Evolutionary conservation across 2,329 filamentous ascomycete genomes (phyloP), one percentile per base, ranked within the genome.

Genomic region (Fusarium pininemorale): DNA sequence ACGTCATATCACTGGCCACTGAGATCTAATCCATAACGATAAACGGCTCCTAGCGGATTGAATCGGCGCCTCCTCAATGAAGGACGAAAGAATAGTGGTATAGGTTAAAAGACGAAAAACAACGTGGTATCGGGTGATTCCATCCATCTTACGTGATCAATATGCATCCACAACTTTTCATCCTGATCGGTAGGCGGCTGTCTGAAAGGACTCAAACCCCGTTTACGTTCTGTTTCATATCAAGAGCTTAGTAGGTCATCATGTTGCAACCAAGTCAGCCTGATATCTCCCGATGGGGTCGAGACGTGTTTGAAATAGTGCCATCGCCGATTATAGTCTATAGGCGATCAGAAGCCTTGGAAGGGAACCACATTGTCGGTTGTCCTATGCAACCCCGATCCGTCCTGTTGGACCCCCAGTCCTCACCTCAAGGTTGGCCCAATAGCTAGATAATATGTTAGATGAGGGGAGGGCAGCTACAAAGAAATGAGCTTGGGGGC

Each of bases 131-230:
- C 48, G 56, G 51, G 63, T 72, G 61, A 70, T 65, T 28, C 42
- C 64, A 48, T 18, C 55, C 50, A 73, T 61, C 50, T 62, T 63
- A 63, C 53, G 72, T 59, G 60, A 66, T 61, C 32, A n/a, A 45
- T 55, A 51, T 35, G 37, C 30, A 26, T 20, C 37, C 15, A 51
- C 53, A 50, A 66, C 42, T 35, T 63, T 57, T 62, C 32, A 45
- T 53, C 9, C 28, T 48, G 51, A 42, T 50, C 66, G 64, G 71
- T 55, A 37, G 56, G 47, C 50, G 61, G 68, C 38, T 30, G 15
- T 41, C 28, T n/a, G 28, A 47, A 63, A 42, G 56, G 54, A 55
- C 45, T 62, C 72, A 66, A 78, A 77, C 57, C 56, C 62, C 74
- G 70, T 45, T 15, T 26, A 7, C 48, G 24, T 18, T 37, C 16